phyloP scores from a whole-genome alignment of 2,329 filamentous ascomycete species.

The Venturiaceae sp. region DNA sequence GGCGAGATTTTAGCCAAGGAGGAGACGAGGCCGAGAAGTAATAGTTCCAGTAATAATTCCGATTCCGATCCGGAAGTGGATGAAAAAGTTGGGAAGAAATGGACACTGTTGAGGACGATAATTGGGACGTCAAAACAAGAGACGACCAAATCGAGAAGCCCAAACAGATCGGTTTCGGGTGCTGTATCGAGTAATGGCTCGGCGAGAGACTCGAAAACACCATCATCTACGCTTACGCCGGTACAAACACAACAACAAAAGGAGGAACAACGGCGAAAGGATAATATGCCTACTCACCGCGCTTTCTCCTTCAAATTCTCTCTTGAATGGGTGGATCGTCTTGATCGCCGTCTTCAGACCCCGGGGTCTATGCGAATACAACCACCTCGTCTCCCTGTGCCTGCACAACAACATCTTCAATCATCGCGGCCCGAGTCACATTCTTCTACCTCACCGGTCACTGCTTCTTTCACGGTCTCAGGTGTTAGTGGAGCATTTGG shows the following conservation, averaged over 20 bases:
- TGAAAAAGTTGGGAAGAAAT: slow-evolving; percentile 36
- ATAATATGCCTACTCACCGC: slow-evolving; percentile 34
- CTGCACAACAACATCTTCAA: slow-evolving; percentile 58
- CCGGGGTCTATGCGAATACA: slow-evolving; percentile 54
- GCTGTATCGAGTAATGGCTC: not conserved
- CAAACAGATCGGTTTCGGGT: slow-evolving; percentile 3
- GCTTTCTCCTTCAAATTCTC: slow-evolving; percentile 66
- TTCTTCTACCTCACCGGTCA: not conserved
- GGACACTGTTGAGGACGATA: slow-evolving; percentile 56
- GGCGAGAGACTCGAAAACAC: not conserved
- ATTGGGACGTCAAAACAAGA: slow-evolving; percentile 38
- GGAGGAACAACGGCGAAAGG: not conserved
- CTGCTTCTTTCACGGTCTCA: not conserved
- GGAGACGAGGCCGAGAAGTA: slow-evolving; percentile 4
- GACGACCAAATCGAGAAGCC: slow-evolving; percentile 28
- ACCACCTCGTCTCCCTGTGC: slow-evolving; percentile 58
- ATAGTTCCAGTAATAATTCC: slow-evolving; percentile 1
- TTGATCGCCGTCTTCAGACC: slow-evolving; percentile 35
- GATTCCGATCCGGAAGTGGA: slow-evolving; percentile 4
- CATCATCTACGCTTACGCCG: not conserved
- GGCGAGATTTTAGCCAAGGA: not conserved
- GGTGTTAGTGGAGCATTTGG: not conserved
- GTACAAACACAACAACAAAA: not conserved
- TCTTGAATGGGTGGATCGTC: slow-evolving; percentile 51
- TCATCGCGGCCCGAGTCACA: not conserved